Conservation (phyloP, 2,329 filamentous ascomycete genomes). For the Orbilia javanica region DNA sequence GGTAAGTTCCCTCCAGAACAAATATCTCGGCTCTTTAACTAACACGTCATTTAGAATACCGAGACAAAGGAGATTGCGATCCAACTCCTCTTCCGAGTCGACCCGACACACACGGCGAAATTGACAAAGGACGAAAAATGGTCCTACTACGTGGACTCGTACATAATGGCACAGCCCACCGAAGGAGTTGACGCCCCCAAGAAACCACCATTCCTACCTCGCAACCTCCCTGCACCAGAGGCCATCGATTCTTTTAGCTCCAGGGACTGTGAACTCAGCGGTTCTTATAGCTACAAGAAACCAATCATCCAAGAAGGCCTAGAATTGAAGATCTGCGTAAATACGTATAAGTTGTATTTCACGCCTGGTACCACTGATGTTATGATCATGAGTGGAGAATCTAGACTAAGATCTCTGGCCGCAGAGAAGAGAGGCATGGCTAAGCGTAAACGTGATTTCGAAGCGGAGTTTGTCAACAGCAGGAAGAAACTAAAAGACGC, state of each 20-base stretch:
- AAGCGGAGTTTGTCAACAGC: slow-evolving; percentile 70
- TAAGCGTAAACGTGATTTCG: slow-evolving; percentile 68
- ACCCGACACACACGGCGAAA: slow-evolving; percentile 85
- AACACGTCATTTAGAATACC: slow-evolving; percentile 71
- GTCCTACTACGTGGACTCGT: slow-evolving; percentile 96
- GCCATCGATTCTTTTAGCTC: slow-evolving; percentile 72
- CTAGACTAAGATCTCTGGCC: slow-evolving; percentile 62
- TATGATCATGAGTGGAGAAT: slow-evolving; percentile 68
- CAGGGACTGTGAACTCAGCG: slow-evolving; percentile 69
- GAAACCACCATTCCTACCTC: slow-evolving; percentile 77
- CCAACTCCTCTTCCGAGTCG: slow-evolving; percentile 77
- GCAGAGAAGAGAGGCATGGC: slow-evolving; percentile 64
- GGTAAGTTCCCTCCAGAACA: slow-evolving; percentile 73
- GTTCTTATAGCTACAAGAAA: slow-evolving; percentile 64
- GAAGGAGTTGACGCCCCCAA: slow-evolving; percentile 77
- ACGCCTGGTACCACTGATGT: slow-evolving; percentile 77
- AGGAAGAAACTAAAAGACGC: slow-evolving; percentile 68
- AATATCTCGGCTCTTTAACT: slow-evolving; percentile 8
- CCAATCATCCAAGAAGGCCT: slow-evolving; percentile 72
- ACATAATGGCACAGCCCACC: slow-evolving; percentile 87
- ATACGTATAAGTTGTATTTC: slow-evolving; percentile 84
- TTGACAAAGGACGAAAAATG: slow-evolving; percentile 88
- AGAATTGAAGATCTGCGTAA: slow-evolving; percentile 79
- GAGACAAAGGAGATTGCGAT: slow-evolving; percentile 76
- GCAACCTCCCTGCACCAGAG: slow-evolving; percentile 76